Evolutionary conservation across 345 rosid genomes (phyloP).

Genomic region (Lagerstroemia speciosa): DNA sequence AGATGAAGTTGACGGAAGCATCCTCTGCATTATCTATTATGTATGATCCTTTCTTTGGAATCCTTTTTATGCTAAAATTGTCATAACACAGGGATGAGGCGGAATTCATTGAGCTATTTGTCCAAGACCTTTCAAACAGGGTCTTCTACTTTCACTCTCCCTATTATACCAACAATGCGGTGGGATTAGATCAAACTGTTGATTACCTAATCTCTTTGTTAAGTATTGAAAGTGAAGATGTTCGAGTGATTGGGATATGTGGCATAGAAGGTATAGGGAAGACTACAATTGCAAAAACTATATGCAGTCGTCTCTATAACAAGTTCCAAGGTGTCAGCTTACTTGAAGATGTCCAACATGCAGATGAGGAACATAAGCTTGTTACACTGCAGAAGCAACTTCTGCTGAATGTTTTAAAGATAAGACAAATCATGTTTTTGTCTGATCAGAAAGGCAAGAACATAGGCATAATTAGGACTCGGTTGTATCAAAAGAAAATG

Average conservation of each 20-base stretch:
- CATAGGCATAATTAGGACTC: neutral
- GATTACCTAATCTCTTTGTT: neutral
- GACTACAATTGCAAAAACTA: neutral
- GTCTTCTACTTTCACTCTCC: neutral
- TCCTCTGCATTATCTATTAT: no score
- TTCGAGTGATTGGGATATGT: neutral
- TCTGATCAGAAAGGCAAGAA: neutral
- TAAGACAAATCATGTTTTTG: neutral
- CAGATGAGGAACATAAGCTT: neutral
- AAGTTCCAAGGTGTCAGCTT: constrained; percentile 8
- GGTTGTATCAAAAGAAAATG: constrained; percentile 1
- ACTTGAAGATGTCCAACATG: neutral
- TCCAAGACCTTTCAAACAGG: neutral
- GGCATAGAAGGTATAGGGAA: no score
- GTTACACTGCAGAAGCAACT: neutral
- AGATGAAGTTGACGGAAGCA: no score
- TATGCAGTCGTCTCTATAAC: neutral
- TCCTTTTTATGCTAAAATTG: neutral
- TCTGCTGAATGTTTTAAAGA: neutral
- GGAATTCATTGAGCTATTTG: neutral
- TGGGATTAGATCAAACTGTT: neutral
- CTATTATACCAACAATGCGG: neutral
- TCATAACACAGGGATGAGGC: constrained; percentile 5
- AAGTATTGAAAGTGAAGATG: neutral
- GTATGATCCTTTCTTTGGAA: no score